A percentile compares a stretch with the other conserved stretches of the same genome.
Conservation (phyloP, 2,329 filamentous ascomycete species). For the Teratosphaeria gauchensis region DNA sequence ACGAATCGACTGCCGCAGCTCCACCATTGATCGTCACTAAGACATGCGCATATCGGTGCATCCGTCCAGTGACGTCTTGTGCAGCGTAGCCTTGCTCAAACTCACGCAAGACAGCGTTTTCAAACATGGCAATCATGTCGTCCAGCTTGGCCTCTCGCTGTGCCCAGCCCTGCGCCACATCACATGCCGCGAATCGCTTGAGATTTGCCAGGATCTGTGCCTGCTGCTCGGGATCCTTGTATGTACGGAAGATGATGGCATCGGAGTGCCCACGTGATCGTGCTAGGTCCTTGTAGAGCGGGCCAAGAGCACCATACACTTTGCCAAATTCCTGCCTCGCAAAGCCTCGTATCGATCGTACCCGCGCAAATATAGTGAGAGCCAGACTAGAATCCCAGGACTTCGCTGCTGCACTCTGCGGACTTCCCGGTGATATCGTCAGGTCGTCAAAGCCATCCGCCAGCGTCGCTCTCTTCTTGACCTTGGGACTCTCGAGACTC, state of each 20-base stretch:
- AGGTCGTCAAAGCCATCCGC: constrained; percentile 75
- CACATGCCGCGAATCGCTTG: constrained; percentile 66
- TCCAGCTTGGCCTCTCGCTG: constrained; percentile 62
- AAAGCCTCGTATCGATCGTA: constrained; percentile 69
- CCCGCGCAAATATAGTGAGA: constrained; percentile 58
- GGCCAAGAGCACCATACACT: constrained; percentile 77
- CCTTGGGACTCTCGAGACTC: constrained; percentile 26
- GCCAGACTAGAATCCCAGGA: constrained; percentile 53
- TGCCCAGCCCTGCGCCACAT: constrained; percentile 65
- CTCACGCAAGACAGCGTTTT: constrained; percentile 79
- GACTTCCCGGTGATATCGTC: constrained; percentile 36
- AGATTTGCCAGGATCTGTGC: constrained; percentile 81
- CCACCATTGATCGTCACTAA: constrained; percentile 75
- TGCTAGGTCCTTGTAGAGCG: constrained; percentile 78
- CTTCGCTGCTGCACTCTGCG: neutral
- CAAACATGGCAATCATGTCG: constrained; percentile 68
- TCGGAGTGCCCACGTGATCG: constrained; percentile 64
- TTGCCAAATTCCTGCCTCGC: constrained; percentile 86
- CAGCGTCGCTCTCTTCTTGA: constrained; percentile 26
- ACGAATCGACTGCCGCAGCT: constrained; percentile 67
- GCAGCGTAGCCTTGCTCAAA: constrained; percentile 88
- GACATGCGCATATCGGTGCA: constrained; percentile 83
- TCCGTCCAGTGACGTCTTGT: constrained; percentile 77
- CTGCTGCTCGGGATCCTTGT: constrained; percentile 79
- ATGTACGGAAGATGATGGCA: constrained; percentile 75